These are phyloP conservation scores for Triticum turgidum DNA, from an alignment of 176 grass and related monocot genomes.

Conservation along the genomic window DNA sequence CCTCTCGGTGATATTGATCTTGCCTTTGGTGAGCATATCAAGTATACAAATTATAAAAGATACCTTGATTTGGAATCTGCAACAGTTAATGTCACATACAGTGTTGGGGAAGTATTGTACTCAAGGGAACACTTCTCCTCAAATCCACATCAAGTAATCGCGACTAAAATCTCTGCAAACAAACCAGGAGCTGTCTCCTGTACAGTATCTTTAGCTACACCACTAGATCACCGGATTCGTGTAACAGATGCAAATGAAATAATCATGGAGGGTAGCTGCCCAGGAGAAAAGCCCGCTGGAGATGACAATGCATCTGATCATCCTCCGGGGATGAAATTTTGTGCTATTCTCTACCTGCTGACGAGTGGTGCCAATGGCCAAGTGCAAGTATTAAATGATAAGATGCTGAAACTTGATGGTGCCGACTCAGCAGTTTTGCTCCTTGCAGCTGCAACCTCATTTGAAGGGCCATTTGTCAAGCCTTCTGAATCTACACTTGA, in stretches of 20 bases:
- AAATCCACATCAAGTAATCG: constrained; percentile 72
- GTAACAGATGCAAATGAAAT: constrained; percentile 62
- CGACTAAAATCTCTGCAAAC: constrained; percentile 60
- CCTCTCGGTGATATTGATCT: constrained; percentile 76
- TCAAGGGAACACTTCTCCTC: constrained; percentile 80
- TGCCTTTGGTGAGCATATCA: constrained; percentile 51
- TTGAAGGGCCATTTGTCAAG: constrained; percentile 67
- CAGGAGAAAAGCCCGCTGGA: constrained; percentile 43
- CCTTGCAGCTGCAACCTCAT: constrained; percentile 73
- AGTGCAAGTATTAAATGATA: constrained; percentile 49
- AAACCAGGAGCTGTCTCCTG: constrained; percentile 63
- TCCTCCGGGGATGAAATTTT: constrained; percentile 69
- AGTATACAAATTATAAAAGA: constrained; percentile 63
- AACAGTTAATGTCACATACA: constrained; percentile 61
- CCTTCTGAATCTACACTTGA: constrained; percentile 73
- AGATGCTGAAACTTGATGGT: constrained; percentile 67
- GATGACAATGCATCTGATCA: constrained; percentile 28
- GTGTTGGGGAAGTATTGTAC: constrained; percentile 57
- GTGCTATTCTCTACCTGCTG: constrained; percentile 60
- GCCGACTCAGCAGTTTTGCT: constrained; percentile 81
- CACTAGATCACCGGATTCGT: constrained; percentile 46
- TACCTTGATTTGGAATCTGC: constrained; percentile 71
- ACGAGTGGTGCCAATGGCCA: constrained; percentile 39
- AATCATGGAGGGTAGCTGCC: constrained; percentile 76
- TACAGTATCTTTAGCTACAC: constrained; percentile 54